Evolutionary conservation across 345 rosid genomes (phyloP).

Genomic region (Bruguiera gymnorhiza): DNA sequence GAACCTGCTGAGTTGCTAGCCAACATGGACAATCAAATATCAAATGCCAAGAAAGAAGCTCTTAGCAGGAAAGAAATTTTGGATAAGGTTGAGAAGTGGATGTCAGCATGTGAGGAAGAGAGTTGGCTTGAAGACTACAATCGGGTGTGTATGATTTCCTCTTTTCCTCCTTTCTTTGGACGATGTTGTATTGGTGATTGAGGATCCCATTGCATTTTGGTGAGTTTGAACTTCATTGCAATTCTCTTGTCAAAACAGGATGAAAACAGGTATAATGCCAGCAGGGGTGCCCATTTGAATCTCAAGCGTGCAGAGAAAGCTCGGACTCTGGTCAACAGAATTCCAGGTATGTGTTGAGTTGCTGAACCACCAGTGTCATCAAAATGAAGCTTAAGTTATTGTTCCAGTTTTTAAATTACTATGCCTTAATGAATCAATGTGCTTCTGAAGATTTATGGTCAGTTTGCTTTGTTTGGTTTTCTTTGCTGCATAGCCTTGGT

Average conservation of each 20-base stretch:
- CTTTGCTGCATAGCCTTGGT: conserved; percentile 54
- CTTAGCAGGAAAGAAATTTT: conserved; percentile 89
- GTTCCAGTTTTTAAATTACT: too few relatives aligned
- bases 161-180: neutral
- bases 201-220: neutral
- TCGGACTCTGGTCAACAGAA: conserved; percentile 85
- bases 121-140: conserved; percentile 98
- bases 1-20: conserved; percentile 92
- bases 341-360: conserved; percentile 62
- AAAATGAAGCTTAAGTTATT: too few relatives aligned
- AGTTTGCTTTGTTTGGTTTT: conserved; percentile 8
- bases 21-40: conserved; percentile 90
- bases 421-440: too few relatives aligned
- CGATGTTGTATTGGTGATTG: neutral
- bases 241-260: conserved; percentile 54
- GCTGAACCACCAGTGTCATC: neutral
- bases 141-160: conserved; percentile 46
- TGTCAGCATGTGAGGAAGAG: conserved; percentile 99
- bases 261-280: conserved; percentile 91
- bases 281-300: conserved; percentile 97
- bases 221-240: neutral
- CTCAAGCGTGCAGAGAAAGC: conserved; percentile 99
- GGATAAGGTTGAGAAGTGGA: conserved; percentile 99
- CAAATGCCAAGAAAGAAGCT: conserved; percentile 84
- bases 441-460: conserved; percentile 1